Conservation (phyloP, 768 basidiomycete species). For the Psilocybe azurescens region DNA sequence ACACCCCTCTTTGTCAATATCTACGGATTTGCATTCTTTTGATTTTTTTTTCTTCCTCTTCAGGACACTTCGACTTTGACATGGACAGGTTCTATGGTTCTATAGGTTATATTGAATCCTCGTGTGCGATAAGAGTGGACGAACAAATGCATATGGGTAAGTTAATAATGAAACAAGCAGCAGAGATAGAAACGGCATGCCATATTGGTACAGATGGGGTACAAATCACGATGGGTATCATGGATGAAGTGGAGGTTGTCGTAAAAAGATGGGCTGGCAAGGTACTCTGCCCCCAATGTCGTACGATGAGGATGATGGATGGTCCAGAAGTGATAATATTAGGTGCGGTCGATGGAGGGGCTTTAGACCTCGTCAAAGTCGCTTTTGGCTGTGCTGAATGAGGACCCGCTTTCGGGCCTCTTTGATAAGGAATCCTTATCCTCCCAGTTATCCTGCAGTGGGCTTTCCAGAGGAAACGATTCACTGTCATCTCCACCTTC, state of each 20-base stretch:
- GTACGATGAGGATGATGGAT: background rate
- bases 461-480: constrained; percentile 3
- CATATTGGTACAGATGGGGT: background rate
- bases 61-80: background rate
- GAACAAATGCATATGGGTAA: constrained; percentile 2
- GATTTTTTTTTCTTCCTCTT: background rate
- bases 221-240: constrained; percentile 1
- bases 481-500: constrained; percentile 22
- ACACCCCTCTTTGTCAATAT: background rate
- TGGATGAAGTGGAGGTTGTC: constrained; percentile 9
- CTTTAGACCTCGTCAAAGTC: constrained; percentile 28
- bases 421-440: constrained; percentile 13
- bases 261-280: constrained; percentile 8
- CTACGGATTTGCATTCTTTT: background rate
- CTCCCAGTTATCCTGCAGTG: constrained; percentile 10
- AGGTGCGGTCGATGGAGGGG: constrained; percentile 4
- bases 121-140: constrained; percentile 16
- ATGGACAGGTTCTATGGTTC: constrained; percentile 3
- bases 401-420: constrained; percentile 37
- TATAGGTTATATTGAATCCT: constrained; percentile 15
- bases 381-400: constrained; percentile 41
- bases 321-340: background rate
- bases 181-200: constrained; percentile 1
- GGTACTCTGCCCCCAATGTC: background rate
- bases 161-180: constrained; percentile 2